A percentile compares a stretch with the other conserved stretches of the same genome.
These are phyloP conservation scores for Apiotrichum laibachii DNA, from an alignment of 1,284 basidiomycete species.

Conservation along the genomic window DNA sequence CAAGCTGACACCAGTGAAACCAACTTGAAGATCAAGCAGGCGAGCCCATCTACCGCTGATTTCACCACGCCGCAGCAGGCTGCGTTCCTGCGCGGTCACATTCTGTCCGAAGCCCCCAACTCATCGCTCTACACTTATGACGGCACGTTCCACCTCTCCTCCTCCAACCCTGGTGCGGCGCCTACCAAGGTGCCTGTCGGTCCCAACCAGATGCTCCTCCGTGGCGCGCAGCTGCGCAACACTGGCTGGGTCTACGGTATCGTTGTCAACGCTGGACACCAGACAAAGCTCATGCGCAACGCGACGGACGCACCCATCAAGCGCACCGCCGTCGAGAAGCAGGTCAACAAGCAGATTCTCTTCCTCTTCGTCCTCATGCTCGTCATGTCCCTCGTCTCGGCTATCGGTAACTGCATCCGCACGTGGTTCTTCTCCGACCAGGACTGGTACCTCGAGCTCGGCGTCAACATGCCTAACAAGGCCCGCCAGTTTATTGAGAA, in stretches of 20 bases:
- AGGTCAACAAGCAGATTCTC: conserved; percentile 96
- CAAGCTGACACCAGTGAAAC: conserved; percentile 61
- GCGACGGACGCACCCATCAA: conserved; percentile 93
- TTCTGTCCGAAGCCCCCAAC: conserved; percentile 94
- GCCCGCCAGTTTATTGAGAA: conserved; percentile 83
- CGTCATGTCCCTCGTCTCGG: conserved; percentile 82
- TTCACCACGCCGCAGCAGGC: conserved; percentile 77
- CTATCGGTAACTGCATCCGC: conserved; percentile 85
- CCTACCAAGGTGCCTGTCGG: conserved; percentile 80
- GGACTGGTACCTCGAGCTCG: conserved; percentile 73
- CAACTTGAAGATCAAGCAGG: conserved; percentile 98
- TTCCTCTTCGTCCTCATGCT: conserved; percentile 88
- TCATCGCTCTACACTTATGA: conserved; percentile 97
- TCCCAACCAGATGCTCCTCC: conserved; percentile 88
- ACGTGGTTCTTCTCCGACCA: conserved; percentile 78
- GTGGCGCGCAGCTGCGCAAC: conserved; percentile 94
- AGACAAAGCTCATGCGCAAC: conserved; percentile 96
- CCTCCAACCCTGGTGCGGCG: conserved; percentile 40
- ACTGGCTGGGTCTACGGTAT: conserved; percentile 96
- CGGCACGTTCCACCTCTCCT: conserved; percentile 64
- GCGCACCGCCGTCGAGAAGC: conserved; percentile 89
- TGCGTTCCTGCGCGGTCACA: conserved; percentile 70
- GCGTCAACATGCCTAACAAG: conserved; percentile 45
- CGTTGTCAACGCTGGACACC: conserved; percentile 93
- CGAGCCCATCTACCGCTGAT: conserved; percentile 72